phyloP scores from a whole-genome alignment of 1,284 basidiomycete genomes.

The Pyrrhoderma noxium region DNA sequence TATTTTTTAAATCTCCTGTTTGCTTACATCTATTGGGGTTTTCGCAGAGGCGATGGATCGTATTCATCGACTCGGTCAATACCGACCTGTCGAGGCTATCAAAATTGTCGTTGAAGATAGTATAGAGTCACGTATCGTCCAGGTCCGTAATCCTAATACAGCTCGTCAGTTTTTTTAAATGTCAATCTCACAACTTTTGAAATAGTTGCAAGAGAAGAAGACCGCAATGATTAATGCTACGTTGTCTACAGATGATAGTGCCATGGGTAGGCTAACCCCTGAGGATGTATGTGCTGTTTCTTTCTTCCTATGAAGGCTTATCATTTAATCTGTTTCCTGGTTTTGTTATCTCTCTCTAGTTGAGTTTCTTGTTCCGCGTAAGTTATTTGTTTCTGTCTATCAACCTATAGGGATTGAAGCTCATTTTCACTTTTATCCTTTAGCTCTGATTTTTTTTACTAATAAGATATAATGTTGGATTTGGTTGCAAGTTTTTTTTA shows the following conservation, averaged over 20 bases:
- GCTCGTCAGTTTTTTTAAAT: slow-evolving; percentile 24
- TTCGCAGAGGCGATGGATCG: slow-evolving; percentile 91
- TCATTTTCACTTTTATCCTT: no score
- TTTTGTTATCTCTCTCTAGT: slow-evolving; percentile 31
- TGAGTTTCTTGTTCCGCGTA: slow-evolving; percentile 73
- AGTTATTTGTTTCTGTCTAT: slow-evolving; percentile 20
- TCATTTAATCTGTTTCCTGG: not conserved
- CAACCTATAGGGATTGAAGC: no score
- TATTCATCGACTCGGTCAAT: slow-evolving; percentile 87
- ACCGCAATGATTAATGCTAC: slow-evolving; percentile 80
- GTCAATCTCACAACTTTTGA: slow-evolving; percentile 34
- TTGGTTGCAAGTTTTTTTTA: no score
- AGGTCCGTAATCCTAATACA: slow-evolving; percentile 24
- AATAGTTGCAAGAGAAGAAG: slow-evolving; percentile 83
- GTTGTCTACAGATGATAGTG: slow-evolving; percentile 73
- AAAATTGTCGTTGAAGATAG: slow-evolving; percentile 95
- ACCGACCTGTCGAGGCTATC: slow-evolving; percentile 86
- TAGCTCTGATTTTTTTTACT: no score
- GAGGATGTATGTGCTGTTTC: slow-evolving; percentile 62
- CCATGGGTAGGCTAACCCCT: slow-evolving; percentile 85
- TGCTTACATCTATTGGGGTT: slow-evolving; percentile 8
- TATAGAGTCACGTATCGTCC: slow-evolving; percentile 91
- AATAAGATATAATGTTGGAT: no score
- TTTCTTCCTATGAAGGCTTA: not conserved
- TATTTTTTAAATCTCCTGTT: slow-evolving; percentile 21